phyloP scores from a whole-genome alignment of 176 grass and related monocot genomes.

The Oryza rufipogon region DNA sequence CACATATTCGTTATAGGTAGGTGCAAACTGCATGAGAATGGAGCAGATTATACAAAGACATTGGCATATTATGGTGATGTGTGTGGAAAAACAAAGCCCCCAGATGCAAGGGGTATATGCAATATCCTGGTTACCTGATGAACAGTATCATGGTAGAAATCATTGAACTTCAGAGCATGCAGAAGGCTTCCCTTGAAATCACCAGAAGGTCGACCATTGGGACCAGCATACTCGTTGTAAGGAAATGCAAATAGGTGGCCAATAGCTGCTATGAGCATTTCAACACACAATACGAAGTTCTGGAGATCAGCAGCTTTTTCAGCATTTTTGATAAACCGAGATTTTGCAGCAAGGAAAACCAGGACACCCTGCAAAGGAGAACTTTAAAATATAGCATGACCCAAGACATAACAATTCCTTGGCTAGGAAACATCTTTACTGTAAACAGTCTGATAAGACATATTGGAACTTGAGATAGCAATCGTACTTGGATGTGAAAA shows the following conservation, averaged over 20 bases:
- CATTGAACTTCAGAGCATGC: constrained; percentile 92
- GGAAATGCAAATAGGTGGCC: constrained; percentile 85
- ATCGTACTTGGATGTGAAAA: constrained; percentile 1
- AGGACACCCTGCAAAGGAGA: constrained; percentile 76
- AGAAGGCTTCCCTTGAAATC: constrained; percentile 80
- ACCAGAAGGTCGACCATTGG: constrained; percentile 66
- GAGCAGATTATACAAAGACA: constrained; percentile 16
- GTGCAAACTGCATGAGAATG: constrained; percentile 72
- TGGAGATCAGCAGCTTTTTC: constrained; percentile 93
- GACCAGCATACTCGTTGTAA: constrained; percentile 96
- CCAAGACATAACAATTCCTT: neutral
- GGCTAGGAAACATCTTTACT: neutral
- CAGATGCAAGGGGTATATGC: neutral
- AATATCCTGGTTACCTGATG: constrained; percentile 78
- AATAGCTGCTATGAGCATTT: constrained; percentile 93
- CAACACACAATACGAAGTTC: constrained; percentile 85
- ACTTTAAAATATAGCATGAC: constrained; percentile 8
- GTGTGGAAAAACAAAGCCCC: neutral
- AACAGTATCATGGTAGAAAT: constrained; percentile 98
- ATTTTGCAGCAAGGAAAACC: constrained; percentile 97
- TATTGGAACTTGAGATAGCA: neutral
- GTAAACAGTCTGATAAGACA: neutral
- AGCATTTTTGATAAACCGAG: constrained; percentile 75
- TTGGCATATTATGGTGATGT: neutral
- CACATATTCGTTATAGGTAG: constrained; percentile 97